A percentile compares a stretch with the other conserved stretches of the same genome.
phyloP scores from a whole-genome alignment of 2,329 filamentous ascomycete genomes.

The Atkinsonella hypoxylon region DNA sequence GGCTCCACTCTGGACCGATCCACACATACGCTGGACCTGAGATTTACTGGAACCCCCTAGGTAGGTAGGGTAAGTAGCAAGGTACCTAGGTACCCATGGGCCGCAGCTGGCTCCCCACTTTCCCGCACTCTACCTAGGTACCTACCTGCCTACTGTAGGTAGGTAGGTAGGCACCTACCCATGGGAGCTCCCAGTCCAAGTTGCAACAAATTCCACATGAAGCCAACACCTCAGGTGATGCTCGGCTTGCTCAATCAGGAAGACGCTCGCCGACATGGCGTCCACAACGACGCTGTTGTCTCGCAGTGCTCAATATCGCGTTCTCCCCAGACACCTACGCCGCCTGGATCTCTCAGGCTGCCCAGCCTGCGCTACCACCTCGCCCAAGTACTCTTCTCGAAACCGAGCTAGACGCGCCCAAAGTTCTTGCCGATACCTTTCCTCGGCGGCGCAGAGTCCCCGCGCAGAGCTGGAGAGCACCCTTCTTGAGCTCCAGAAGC shows the following conservation, averaged over 20 bases:
- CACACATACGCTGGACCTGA: too few species aligned
- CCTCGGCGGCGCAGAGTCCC: slow-evolving; percentile 19
- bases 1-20: too few species aligned
- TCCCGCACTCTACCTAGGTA: too few species aligned
- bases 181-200: neutral
- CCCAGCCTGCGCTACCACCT: slow-evolving; percentile 19
- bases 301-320: slow-evolving; percentile 16
- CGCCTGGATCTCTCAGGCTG: slow-evolving; percentile 14
- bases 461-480: slow-evolving; percentile 45
- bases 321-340: slow-evolving; percentile 11
- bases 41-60: too few species aligned
- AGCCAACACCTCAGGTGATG: neutral
- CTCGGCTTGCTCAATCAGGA: neutral
- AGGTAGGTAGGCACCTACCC: too few species aligned
- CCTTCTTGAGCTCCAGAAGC: slow-evolving; percentile 47
- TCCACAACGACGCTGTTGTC: slow-evolving; percentile 18
- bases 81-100: too few species aligned
- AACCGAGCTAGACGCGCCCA: slow-evolving; percentile 10
- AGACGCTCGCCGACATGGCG: slow-evolving; percentile 16
- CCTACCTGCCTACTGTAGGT: neutral
- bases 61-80: too few species aligned
- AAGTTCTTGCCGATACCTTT: slow-evolving; percentile 16
- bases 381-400: slow-evolving; percentile 10
- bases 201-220: neutral
- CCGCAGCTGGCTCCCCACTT: neutral